Percentiles rank a stretch among this genome's conserved stretches.
Evolutionary conservation across 495 filamentous ascomycete genomes (phyloP).

Genomic region (Aspergillus ostianus): DNA sequence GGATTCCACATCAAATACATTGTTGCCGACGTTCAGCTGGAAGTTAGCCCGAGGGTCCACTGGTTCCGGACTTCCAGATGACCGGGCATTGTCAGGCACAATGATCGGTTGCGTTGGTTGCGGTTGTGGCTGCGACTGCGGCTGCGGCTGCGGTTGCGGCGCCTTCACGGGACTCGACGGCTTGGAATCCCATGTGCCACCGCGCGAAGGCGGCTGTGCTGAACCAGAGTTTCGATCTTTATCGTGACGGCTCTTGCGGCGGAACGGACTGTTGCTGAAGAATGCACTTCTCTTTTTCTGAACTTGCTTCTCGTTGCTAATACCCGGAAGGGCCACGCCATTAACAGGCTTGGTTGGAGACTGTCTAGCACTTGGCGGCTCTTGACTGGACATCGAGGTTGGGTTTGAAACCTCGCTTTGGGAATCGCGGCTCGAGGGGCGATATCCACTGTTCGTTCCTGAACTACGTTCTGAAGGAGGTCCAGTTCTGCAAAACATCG

Average conservation of each 20-base stretch:
- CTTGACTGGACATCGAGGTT: constrained; percentile 85
- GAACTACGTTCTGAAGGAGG: constrained; percentile 84
- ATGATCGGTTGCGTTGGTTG: background rate
- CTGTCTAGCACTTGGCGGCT: constrained; percentile 61
- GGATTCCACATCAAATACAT: constrained; percentile 94
- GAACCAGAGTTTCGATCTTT: constrained; percentile 60
- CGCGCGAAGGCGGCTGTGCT: constrained; percentile 31
- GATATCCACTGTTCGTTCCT: constrained; percentile 61
- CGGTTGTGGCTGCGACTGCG: constrained; percentile 8
- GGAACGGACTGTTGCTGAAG: constrained; percentile 94
- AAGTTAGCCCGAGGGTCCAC: constrained; percentile 91
- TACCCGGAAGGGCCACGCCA: constrained; percentile 42
- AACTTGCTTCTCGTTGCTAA: constrained; percentile 61
- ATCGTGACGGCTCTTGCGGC: constrained; percentile 84
- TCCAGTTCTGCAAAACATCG: constrained; percentile 90
- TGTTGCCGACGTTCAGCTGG: constrained; percentile 93
- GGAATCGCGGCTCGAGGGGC: constrained; percentile 85
- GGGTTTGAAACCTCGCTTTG: constrained; percentile 89
- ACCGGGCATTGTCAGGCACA: constrained; percentile 20
- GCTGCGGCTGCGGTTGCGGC: constrained; percentile 9
- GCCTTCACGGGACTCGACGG: constrained; percentile 34
- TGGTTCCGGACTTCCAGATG: constrained; percentile 73
- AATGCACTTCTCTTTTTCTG: constrained; percentile 89
- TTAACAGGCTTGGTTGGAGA: constrained; percentile 67
- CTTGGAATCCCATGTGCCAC: constrained; percentile 39